Percentiles rank a stretch among this genome's conserved stretches.
These are phyloP conservation scores for Eutrema japonicum DNA, from an alignment of 345 rosid species.

Conservation along the genomic window DNA sequence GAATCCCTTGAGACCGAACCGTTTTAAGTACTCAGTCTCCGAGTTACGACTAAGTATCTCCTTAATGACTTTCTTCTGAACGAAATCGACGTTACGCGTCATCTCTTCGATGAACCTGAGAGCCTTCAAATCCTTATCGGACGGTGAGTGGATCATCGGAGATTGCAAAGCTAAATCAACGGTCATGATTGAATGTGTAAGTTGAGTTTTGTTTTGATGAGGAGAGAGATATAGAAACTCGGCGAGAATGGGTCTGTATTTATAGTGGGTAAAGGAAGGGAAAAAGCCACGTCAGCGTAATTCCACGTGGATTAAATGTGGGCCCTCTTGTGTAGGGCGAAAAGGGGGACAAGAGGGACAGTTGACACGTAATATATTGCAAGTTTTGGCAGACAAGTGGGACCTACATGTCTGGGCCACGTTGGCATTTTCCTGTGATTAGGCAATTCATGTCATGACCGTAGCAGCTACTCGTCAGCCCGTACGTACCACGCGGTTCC, in stretches of 20 bases:
- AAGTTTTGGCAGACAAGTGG: slow-evolving; percentile 43
- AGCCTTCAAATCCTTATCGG: slow-evolving; percentile 61
- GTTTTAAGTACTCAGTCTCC: slow-evolving; percentile 61
- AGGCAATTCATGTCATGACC: slow-evolving; percentile 38
- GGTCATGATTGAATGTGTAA: slow-evolving; percentile 49
- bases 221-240: slow-evolving; percentile 1
- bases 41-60: slow-evolving; percentile 64
- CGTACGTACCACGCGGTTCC: slow-evolving; percentile 45
- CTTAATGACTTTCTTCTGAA: slow-evolving; percentile 56
- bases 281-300: slow-evolving; percentile 26
- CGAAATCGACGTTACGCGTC: slow-evolving; percentile 54
- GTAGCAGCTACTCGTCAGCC: slow-evolving; percentile 37
- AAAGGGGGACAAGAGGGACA: slow-evolving; percentile 50
- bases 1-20: slow-evolving; percentile 56
- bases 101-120: slow-evolving; percentile 68
- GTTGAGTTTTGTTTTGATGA: slow-evolving; percentile 9
- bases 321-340: not conserved
- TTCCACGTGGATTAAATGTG: slow-evolving; percentile 18
- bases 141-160: slow-evolving; percentile 45
- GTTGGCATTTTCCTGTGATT: slow-evolving; percentile 47
- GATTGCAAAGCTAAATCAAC: slow-evolving; percentile 55
- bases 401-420: slow-evolving; percentile 57
- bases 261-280: not conserved
- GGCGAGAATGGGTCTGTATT: slow-evolving; percentile 20
- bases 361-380: slow-evolving; percentile 41